Evolutionary conservation across 2,329 filamentous ascomycete genomes (phyloP), one percentile per base, ranked within the genome.

Genomic region (Zymoseptoria crescenta): DNA sequence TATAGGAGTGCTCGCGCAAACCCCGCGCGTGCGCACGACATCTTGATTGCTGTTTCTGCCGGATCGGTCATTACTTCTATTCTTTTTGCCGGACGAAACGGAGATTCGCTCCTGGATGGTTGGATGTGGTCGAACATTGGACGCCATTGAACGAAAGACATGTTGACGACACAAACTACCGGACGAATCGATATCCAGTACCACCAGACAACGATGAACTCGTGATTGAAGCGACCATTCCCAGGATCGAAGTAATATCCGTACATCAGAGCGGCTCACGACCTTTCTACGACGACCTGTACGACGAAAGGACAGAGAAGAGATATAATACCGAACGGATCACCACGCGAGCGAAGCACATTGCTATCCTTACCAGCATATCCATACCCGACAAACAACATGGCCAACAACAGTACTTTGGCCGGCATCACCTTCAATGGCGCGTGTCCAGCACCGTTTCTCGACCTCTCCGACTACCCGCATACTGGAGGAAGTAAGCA

Each of bases 401-500:
- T 52, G 51, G 51, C 51, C 8, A 52, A 52, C 24, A 52, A 27
- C n/a, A 52, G 24, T 7, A 28, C 19, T 16, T n/a, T 45, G 13
- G 35, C 35, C n/a, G 35, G 35, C 4, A 45, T 45, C 13, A 27
- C 51, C 29, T 52, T 27, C 13, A 27, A 19, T 48, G 84, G 82
- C 63, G 68, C 75, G 19, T 95, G 90, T 73, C 82, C 83, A 16
- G 65, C 79, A 55, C 90, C 90, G 4, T 93, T 94, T 70, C 80
- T 86, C 62, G 83, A 89, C 70, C 80, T 81, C 59, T 74, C 75
- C 10, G 29, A 73, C 81, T 59, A 95, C 87, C 69, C 82, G 80
- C 52, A 65, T 73, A 24, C 75, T 72, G 83, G 82, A 68, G 89
- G 89, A 74, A 89, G 88, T 92, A 83, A 73, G 83, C 77, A 16